phyloP scores from a whole-genome alignment of 2,329 filamentous ascomycete genomes.

The Sporothrix sp. region DNA sequence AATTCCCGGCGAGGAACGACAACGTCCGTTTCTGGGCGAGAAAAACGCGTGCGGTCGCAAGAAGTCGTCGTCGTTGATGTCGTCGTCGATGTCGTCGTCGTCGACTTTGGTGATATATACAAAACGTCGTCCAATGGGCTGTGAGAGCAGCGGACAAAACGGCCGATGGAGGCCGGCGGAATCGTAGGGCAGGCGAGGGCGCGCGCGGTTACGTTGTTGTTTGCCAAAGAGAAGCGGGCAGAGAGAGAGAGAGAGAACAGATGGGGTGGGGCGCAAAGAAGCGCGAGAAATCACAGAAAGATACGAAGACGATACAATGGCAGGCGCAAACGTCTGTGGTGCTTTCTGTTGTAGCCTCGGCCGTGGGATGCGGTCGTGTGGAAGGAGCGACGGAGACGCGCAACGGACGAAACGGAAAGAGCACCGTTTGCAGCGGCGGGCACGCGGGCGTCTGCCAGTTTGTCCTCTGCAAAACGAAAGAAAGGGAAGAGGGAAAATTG shows the following conservation, averaged over 20 bases:
- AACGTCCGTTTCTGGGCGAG: no score
- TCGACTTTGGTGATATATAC: no score
- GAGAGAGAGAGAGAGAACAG: not conserved
- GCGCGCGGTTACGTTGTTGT: not conserved
- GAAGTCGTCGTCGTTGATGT: no score
- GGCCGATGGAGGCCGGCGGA: slow-evolving; percentile 12
- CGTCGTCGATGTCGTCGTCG: no score
- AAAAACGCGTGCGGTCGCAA: no score
- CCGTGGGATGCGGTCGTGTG: not conserved
- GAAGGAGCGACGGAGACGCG: not conserved
- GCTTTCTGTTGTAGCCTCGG: not conserved
- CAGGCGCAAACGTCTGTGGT: not conserved
- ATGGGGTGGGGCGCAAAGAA: not conserved
- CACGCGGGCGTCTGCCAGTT: not conserved
- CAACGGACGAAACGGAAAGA: slow-evolving; percentile 6
- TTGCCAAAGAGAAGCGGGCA: not conserved
- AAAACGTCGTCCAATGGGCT: not conserved
- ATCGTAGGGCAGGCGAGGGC: slow-evolving; percentile 4
- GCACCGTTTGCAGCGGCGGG: not conserved
- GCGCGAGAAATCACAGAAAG: not conserved
- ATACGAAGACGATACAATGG: not conserved
- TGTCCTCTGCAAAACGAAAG: not conserved
- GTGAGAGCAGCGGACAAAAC: slow-evolving; percentile 1
- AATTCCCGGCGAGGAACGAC: no score
- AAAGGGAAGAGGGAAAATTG: not conserved